phyloP scores from a whole-genome alignment of 2,329 filamentous ascomycete species.

The Fusarium newnesense region DNA sequence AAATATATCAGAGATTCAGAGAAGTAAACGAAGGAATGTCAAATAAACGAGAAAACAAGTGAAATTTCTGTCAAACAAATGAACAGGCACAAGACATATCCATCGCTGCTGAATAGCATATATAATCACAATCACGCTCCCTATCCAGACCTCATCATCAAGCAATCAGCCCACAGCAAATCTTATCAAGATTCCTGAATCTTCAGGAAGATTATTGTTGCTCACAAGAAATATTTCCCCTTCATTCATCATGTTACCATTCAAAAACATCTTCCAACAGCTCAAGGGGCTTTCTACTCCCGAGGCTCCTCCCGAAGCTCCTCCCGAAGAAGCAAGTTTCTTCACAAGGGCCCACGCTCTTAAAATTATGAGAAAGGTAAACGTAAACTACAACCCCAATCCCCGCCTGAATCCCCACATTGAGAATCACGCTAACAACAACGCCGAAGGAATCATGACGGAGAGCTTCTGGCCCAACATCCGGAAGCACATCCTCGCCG shows the following conservation, averaged over 20 bases:
- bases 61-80: neutral
- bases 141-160: rapidly evolving
- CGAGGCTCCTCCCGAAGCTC: no score
- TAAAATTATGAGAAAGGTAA: no score
- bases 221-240: neutral
- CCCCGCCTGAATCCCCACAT: no score
- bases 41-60: rapidly evolving
- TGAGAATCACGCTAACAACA: neutral
- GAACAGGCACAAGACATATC: rapidly evolving
- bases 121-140: rapidly evolving
- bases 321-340: no score
- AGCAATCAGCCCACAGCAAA: rapidly evolving
- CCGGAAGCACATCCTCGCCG: neutral
- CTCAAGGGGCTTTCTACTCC: neutral
- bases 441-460: rapidly evolving
- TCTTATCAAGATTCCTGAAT: no score
- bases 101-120: rapidly evolving
- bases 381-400: neutral
- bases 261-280: neutral
- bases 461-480: conserved; percentile 8
- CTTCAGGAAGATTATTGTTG: neutral
- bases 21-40: rapidly evolving
- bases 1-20: rapidly evolving
- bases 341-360: no score
- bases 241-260: neutral